These are phyloP conservation scores for Lasiosphaeria miniovina DNA, from an alignment of 495 filamentous ascomycete species.

Conservation along the genomic window DNA sequence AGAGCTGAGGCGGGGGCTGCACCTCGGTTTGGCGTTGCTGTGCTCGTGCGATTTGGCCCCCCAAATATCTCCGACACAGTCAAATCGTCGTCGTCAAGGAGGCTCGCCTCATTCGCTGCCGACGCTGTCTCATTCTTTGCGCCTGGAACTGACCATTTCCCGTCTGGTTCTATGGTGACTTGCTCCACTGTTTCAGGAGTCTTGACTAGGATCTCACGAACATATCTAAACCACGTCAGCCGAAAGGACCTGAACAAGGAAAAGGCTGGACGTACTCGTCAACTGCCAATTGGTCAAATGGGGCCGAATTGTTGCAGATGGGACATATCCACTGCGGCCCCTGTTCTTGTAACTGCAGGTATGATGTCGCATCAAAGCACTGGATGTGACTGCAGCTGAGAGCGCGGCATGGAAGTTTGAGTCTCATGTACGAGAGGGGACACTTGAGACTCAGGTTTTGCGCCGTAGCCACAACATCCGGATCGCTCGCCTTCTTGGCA, in stretches of 20 bases:
- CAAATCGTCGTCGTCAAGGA: slow-evolving; percentile 63
- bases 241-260: slow-evolving; percentile 10
- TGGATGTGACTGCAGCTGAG: slow-evolving; percentile 82
- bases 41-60: slow-evolving; percentile 3
- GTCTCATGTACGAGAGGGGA: slow-evolving; percentile 79
- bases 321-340: slow-evolving; percentile 94
- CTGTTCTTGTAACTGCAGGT: slow-evolving; percentile 91
- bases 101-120: slow-evolving; percentile 23
- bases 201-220: slow-evolving; percentile 73
- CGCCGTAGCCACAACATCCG: slow-evolving; percentile 84
- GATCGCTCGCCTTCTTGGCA: slow-evolving; percentile 74
- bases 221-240: slow-evolving; percentile 60
- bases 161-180: slow-evolving; percentile 85
- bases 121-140: slow-evolving; percentile 22
- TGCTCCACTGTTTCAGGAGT: slow-evolving; percentile 71
- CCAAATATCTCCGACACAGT: slow-evolving; percentile 56
- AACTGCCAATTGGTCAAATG: slow-evolving; percentile 76
- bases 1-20: slow-evolving; percentile 14
- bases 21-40: slow-evolving; percentile 14
- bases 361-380: slow-evolving; percentile 93
- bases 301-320: slow-evolving; percentile 79
- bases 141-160: slow-evolving; percentile 64
- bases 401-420: slow-evolving; percentile 76
- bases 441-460: slow-evolving; percentile 88
- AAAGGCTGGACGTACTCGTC: slow-evolving; percentile 64